phyloP scores from a whole-genome alignment of 2,329 filamentous ascomycete species.

The Trichoderma gracile region DNA sequence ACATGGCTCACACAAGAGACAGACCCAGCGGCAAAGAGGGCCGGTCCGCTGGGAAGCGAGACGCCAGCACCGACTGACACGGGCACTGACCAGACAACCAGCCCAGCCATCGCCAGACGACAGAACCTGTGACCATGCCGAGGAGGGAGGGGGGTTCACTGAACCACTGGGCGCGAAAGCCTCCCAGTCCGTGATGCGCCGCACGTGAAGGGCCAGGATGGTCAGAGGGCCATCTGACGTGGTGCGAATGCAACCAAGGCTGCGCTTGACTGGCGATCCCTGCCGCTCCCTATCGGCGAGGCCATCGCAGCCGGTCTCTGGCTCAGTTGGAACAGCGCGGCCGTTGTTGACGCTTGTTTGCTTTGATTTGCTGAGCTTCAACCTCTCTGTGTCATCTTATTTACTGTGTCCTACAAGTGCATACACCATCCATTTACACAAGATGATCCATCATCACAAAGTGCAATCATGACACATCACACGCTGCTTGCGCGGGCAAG shows the following conservation, averaged over 20 bases:
- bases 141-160: not conserved
- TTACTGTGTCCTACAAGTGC: not conserved
- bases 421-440: not conserved
- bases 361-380: not conserved
- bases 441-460: too few relatives aligned
- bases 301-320: not conserved
- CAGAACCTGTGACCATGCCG: not conserved
- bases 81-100: not conserved
- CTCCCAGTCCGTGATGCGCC: constrained; percentile 6
- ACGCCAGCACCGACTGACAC: constrained; percentile 14
- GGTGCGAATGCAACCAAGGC: constrained; percentile 7
- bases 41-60: constrained; percentile 20
- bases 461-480: too few relatives aligned
- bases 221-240: constrained; percentile 16
- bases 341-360: not conserved
- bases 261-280: constrained; percentile 11
- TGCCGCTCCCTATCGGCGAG: constrained; percentile 6
- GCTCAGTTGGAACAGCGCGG: not conserved
- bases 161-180: not conserved
- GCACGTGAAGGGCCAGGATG: constrained; percentile 13
- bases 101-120: not conserved
- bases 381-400: not conserved
- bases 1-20: not conserved
- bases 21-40: not conserved
- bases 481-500: not conserved